Percentiles rank a stretch among this genome's conserved stretches.
Conservation (phyloP, 2,329 filamentous ascomycete species). For the Aspergillus sergii region DNA sequence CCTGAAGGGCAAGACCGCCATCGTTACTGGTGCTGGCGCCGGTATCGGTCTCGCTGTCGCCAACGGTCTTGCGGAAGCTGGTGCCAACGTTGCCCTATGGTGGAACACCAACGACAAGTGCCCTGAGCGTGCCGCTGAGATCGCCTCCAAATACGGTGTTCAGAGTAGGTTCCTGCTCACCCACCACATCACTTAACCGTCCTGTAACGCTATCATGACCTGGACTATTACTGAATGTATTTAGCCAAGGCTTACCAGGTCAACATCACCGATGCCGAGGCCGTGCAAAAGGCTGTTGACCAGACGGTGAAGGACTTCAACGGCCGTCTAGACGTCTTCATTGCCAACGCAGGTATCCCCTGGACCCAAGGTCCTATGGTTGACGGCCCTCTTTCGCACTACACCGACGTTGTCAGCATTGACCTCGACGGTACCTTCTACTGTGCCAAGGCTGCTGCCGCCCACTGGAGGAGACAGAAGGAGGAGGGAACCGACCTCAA, state of each 20-base stretch:
- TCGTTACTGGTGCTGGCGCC: conserved; percentile 69
- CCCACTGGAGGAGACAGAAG: conserved; percentile 71
- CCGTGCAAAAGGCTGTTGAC: conserved; percentile 46
- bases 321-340: conserved; percentile 74
- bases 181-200: not conserved
- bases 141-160: conserved; percentile 67
- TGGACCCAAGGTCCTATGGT: conserved; percentile 72
- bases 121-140: conserved; percentile 61
- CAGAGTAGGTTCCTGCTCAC: conserved; percentile 45
- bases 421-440: conserved; percentile 80
- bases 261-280: conserved; percentile 46
- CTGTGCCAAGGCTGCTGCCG: conserved; percentile 70
- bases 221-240: conserved; percentile 6
- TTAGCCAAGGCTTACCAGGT: conserved; percentile 54
- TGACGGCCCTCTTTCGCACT: conserved; percentile 65
- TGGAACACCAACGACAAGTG: conserved; percentile 71
- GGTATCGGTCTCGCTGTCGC: conserved; percentile 70
- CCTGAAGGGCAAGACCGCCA: conserved; percentile 69
- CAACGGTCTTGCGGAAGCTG: conserved; percentile 67
- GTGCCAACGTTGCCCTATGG: conserved; percentile 72
- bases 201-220: not conserved
- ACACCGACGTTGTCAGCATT: conserved; percentile 68
- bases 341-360: conserved; percentile 76
- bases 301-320: conserved; percentile 64
- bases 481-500: conserved; percentile 64